A percentile compares a stretch with the other conserved stretches of the same genome.
Conservation (phyloP, 2,329 filamentous ascomycete species). For the Penicillium sp. region DNA sequence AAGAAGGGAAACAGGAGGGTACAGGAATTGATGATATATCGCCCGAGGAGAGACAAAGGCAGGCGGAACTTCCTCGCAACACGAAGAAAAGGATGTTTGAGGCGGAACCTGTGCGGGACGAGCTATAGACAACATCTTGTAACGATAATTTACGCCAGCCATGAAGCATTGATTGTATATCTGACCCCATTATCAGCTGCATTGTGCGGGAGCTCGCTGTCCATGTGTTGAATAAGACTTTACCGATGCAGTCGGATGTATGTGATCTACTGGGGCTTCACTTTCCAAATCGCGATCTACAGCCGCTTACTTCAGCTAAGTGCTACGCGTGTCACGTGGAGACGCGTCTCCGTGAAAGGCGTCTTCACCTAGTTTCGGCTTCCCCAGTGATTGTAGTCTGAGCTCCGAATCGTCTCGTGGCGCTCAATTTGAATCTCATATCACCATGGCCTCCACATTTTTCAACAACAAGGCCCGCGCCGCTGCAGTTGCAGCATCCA, state of each 20-base stretch:
- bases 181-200: not conserved
- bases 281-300: no score
- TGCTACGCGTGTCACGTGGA: slow-evolving; percentile 34
- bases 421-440: not conserved
- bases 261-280: not conserved
- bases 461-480: slow-evolving; percentile 91
- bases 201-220: not conserved
- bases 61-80: slow-evolving; percentile 44
- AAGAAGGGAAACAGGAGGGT: slow-evolving; percentile 24
- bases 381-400: slow-evolving; percentile 6
- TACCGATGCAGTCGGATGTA: not conserved
- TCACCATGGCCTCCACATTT: slow-evolving; percentile 70
- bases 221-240: not conserved
- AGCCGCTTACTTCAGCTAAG: slow-evolving; percentile 12
- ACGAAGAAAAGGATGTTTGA: slow-evolving; percentile 52
- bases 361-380: slow-evolving; percentile 8
- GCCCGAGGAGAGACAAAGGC: slow-evolving; percentile 34
- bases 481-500: slow-evolving; percentile 69
- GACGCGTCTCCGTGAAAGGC: slow-evolving; percentile 30
- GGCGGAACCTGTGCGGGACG: slow-evolving; percentile 39
- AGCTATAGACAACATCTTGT: slow-evolving; percentile 31
- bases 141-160: slow-evolving; percentile 12
- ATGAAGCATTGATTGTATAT: not conserved
- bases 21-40: slow-evolving; percentile 35
- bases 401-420: not conserved